Evolutionary conservation across 352 stramenopile genomes (phyloP), one percentile per base, ranked within the genome.

Genomic region (Globisporangium carolinianum): DNA sequence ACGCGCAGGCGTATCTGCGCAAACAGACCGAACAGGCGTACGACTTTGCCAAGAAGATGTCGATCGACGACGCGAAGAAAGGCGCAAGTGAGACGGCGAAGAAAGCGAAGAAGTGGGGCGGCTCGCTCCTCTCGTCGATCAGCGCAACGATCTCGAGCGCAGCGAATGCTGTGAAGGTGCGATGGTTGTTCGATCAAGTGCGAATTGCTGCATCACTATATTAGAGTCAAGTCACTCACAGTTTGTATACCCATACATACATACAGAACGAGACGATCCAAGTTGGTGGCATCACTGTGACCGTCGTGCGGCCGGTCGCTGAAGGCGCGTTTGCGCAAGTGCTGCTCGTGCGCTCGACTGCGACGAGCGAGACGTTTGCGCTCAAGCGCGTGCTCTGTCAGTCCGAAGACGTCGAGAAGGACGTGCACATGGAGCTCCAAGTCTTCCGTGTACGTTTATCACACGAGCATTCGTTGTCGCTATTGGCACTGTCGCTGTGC

Each of bases 11-110:
- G 17, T 92, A 83, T 59, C 60, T 94, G 39, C 77, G 81, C 35
- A 94, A 94, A 57, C 84, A 92, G 55, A 94, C 76, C 24, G 84
- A 91, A 54, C 80, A 90, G 60, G 84, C 82, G 18, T 90, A 91
- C 61, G 84, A 91, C 53, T 92, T 94, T 68, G 84, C 84, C 6
- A 94, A 94, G 64, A 92, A 91, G 56, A 86, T 94, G n/a, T 86
- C 73, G 6, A 86, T 91, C 49, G 84, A 94, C 59, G 84, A 94
- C 62, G 83, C 81, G 4, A 92, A 91, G 60, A 91, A 91, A 48
- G 78, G 79, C 5, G 84, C 82, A 4, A 73, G 76, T 0, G 84
- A 92, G 61, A 92, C 83, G 5, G 84, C 84, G n/a, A 89, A 92
- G 66, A 94, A 94, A 45, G 84, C 84, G 2, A 92, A 92, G 55